These are phyloP conservation scores for Russula earlei DNA, from an alignment of 768 basidiomycete species.

Conservation along the genomic window DNA sequence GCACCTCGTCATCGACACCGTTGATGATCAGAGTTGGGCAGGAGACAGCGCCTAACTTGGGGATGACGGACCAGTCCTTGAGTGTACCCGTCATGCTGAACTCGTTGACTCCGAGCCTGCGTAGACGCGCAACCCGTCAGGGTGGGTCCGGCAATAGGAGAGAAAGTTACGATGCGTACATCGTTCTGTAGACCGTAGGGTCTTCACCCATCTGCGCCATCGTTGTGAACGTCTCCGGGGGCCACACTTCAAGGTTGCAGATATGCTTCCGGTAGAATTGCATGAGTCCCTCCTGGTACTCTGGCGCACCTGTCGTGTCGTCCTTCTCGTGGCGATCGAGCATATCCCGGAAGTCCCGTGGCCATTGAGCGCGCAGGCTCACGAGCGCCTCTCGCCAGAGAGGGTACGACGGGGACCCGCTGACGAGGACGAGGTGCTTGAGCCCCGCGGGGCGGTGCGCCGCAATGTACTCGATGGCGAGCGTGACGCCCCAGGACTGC, in stretches of 20 bases:
- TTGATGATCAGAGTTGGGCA: conserved; percentile 20
- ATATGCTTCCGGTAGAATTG: conserved; percentile 26
- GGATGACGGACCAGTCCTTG: conserved; percentile 16
- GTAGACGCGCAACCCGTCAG: no score
- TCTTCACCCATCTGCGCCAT: conserved; percentile 26
- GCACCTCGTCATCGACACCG: conserved; percentile 18
- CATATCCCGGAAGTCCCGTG: conserved; percentile 27
- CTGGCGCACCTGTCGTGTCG: conserved; percentile 25
- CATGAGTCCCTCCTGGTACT: conserved; percentile 26
- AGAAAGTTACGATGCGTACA: conserved; percentile 21
- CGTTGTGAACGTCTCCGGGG: conserved; percentile 22
- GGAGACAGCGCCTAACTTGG: conserved; percentile 13
- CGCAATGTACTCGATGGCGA: conserved; percentile 28
- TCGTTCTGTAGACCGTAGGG: conserved; percentile 30
- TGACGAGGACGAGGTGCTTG: conserved; percentile 26
- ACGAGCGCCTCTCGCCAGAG: conserved; percentile 24
- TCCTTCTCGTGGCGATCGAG: conserved; percentile 26
- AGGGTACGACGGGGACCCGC: conserved; percentile 25
- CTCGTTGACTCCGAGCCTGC: not conserved
- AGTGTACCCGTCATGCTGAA: conserved; percentile 16
- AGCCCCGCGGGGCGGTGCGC: conserved; percentile 27
- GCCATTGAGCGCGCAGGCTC: conserved; percentile 24
- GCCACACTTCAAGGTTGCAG: conserved; percentile 25
- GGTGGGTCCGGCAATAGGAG: not conserved
- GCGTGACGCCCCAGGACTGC: conserved; percentile 38